These are phyloP conservation scores for Cucumis hystrix DNA, from an alignment of 306 rosid species.

Conservation along the genomic window DNA sequence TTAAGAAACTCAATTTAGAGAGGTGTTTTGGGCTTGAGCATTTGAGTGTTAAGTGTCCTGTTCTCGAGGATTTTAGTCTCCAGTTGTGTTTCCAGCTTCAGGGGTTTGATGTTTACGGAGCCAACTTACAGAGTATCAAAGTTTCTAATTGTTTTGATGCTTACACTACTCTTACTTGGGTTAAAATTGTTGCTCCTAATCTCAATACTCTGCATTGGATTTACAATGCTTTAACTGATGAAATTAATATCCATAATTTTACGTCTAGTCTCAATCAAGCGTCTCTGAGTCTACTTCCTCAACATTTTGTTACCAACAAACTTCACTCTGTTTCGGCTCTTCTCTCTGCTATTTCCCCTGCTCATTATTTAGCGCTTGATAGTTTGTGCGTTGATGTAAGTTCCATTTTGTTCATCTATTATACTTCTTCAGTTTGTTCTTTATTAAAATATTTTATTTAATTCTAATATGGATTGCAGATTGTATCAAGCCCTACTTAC, in stretches of 20 bases:
- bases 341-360: conserved; percentile 39
- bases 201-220: conserved; percentile 36
- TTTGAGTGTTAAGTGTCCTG: conserved; percentile 35
- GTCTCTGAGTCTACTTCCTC: conserved; percentile 28
- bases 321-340: conserved; percentile 41
- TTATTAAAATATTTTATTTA: too few species aligned
- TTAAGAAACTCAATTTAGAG: conserved; percentile 38
- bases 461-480: conserved; percentile 16
- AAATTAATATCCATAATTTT: conserved; percentile 17
- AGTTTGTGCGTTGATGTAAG: conserved; percentile 53
- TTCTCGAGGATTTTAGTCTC: conserved; percentile 32
- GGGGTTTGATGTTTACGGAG: conserved; percentile 33
- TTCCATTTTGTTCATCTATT: background rate
- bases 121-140: conserved; percentile 22
- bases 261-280: conserved; percentile 30
- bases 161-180: conserved; percentile 23
- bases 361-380: conserved; percentile 31
- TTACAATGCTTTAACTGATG: conserved; percentile 32
- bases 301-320: conserved; percentile 22
- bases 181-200: conserved; percentile 34
- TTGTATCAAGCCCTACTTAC: conserved; percentile 44
- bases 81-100: conserved; percentile 39
- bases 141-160: conserved; percentile 44
- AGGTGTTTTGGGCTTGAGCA: conserved; percentile 37
- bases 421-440: too few species aligned